A percentile compares a stretch with the other conserved stretches of the same genome.
phyloP scores from a whole-genome alignment of 192 early-diverging fungal species.

The Chytriomyces sp. region DNA sequence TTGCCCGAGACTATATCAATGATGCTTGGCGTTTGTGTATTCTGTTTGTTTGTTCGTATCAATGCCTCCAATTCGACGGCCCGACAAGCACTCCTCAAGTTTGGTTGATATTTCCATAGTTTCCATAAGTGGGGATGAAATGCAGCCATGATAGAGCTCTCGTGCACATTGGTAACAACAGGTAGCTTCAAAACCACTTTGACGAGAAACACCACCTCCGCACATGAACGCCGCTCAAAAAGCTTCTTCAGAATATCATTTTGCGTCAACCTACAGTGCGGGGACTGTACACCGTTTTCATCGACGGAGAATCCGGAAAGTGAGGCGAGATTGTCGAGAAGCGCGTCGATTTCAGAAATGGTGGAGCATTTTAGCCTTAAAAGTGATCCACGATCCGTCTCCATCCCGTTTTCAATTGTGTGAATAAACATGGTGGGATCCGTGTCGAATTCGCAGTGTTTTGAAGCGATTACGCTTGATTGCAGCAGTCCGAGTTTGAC shows the following conservation, averaged over 20 bases:
- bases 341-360: background rate
- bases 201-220: background rate
- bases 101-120: slow-evolving; percentile 4
- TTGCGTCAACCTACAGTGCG: background rate
- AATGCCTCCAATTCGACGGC: background rate
- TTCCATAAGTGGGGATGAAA: slow-evolving; percentile 10
- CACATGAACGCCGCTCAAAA: background rate
- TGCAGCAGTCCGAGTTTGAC: background rate
- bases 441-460: too few relatives aligned
- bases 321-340: slow-evolving; percentile 1
- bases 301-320: slow-evolving; percentile 10
- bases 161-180: slow-evolving; percentile 2
- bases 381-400: background rate
- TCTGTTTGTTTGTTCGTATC: background rate
- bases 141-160: background rate
- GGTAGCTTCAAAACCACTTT: slow-evolving; percentile 16
- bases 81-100: slow-evolving; percentile 6
- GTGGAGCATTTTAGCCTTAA: background rate
- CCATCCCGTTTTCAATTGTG: background rate
- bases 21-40: background rate
- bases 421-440: background rate
- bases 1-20: background rate
- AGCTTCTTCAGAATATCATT: background rate
- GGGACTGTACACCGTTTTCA: background rate
- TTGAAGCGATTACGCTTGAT: too few relatives aligned